A percentile compares a stretch with the other conserved stretches of the same genome.
These are phyloP conservation scores for Candida broadrunensis DNA, from an alignment of 805 yeast species.

Conservation along the genomic window DNA sequence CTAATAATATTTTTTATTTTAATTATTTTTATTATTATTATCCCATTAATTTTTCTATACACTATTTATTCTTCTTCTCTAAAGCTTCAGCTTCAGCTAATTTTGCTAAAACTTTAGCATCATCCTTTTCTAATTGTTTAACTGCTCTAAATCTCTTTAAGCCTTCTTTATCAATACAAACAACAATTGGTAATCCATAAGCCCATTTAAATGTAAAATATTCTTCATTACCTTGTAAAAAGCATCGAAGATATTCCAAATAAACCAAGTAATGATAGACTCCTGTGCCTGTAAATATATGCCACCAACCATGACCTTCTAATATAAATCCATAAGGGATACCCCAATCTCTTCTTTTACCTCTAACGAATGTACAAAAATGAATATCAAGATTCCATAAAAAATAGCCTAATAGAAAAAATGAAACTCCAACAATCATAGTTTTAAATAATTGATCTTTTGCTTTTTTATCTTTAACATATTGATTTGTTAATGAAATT, in stretches of 20 bases:
- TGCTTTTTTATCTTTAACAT: conserved; percentile 51
- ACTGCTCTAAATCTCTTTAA: conserved; percentile 15
- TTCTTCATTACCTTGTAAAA: conserved; percentile 55
- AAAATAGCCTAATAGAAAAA: conserved; percentile 71
- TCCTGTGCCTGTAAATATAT: conserved; percentile 78
- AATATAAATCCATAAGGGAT: conserved; percentile 82
- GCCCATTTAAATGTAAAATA: conserved; percentile 58
- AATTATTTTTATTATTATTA: too few relatives aligned
- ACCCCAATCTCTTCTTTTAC: conserved; percentile 62
- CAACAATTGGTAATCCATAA: conserved; percentile 51
- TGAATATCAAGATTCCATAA: conserved; percentile 90
- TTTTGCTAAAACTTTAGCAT: conserved; percentile 6
- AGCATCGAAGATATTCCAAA: conserved; percentile 69
- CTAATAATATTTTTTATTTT: too few relatives aligned
- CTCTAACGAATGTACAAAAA: conserved; percentile 59
- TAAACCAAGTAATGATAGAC: conserved; percentile 83
- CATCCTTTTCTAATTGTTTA: conserved; percentile 13
- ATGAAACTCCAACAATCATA: conserved; percentile 55
- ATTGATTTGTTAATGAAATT: conserved; percentile 43
- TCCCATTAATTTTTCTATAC: too few relatives aligned
- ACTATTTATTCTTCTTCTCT: too few relatives aligned
- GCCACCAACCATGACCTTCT: conserved; percentile 99
- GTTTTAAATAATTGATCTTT: conserved; percentile 50
- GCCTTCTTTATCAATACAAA: conserved; percentile 23
- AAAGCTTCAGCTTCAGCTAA: background rate